These are phyloP conservation scores for Polyplosphaeria fusca DNA, from an alignment of 495 filamentous ascomycete species.

Conservation along the genomic window DNA sequence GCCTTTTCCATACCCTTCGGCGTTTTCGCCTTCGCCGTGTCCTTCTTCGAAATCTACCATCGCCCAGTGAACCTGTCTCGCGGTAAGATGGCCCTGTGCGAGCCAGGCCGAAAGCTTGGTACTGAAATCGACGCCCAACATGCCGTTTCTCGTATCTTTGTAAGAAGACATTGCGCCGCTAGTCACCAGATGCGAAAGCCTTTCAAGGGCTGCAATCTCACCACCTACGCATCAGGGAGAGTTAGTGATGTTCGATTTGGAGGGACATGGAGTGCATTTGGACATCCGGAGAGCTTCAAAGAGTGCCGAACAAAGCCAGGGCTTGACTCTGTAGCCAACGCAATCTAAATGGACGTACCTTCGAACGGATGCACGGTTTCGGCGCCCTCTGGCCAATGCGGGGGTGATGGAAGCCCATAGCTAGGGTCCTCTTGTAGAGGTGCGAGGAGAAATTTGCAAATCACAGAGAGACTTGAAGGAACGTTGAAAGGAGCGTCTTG, in stretches of 20 bases:
- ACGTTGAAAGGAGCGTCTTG: slow-evolving; percentile 60
- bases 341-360: too few relatives aligned
- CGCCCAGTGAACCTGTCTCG: slow-evolving; percentile 62
- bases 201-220: slow-evolving; percentile 51
- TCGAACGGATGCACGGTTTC: slow-evolving; percentile 60
- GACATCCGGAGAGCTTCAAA: too few relatives aligned
- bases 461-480: slow-evolving; percentile 49
- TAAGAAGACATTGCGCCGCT: slow-evolving; percentile 58
- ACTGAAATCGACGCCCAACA: slow-evolving; percentile 64
- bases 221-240: too few relatives aligned
- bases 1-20: not conserved
- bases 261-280: too few relatives aligned
- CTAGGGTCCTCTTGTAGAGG: slow-evolving; percentile 48
- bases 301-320: too few relatives aligned
- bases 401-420: slow-evolving; percentile 41
- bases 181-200: slow-evolving; percentile 56
- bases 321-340: too few relatives aligned
- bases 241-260: too few relatives aligned
- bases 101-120: slow-evolving; percentile 69
- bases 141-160: slow-evolving; percentile 65
- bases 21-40: slow-evolving; percentile 23
- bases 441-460: slow-evolving; percentile 50
- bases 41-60: slow-evolving; percentile 62
- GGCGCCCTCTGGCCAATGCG: slow-evolving; percentile 46
- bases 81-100: slow-evolving; percentile 63